Evolutionary conservation across 139 green algal species (phyloP), one percentile per base, ranked within the genome.

Genomic region (Tetraselmis chui): DNA sequence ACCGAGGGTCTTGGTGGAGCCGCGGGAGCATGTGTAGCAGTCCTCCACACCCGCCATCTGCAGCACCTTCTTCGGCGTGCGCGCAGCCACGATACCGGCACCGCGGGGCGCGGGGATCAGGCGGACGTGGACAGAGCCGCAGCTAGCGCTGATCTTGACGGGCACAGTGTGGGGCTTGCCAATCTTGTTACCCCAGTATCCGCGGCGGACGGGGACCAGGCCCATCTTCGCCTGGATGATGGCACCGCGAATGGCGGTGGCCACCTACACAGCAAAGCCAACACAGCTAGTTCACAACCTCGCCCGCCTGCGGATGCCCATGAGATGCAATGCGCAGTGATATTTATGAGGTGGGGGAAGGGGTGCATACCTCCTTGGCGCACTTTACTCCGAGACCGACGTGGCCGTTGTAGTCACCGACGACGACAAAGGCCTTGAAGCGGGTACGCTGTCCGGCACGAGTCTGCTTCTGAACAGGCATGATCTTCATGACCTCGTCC

Each of bases 381-480:
- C 97, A 99, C 94, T 99, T 99, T 26, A 99, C 97, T 67, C 97
- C 97, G 81, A 99, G 91, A 45, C 97, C 97, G 31, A 98, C 90
- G 86, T 99, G 97, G 80, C 97, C 97, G 87, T 99, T 98, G 90
- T 84, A 87, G 92, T 99, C 97, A n/a, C 97, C 97, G 58, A 99
- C 97, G 28, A 98, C 92, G 28, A 99, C 97, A 89, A 99, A 99
- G 1, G 97, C 97, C 93, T 99, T 99, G 94, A 99, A 99, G 80
- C 97, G 92, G 2, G 96, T 99, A 80, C 97, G 92, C 93, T 99
- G 96, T n/a, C 97, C 97, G 32, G 97, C 97, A 76, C 97, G 95
- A 18, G 97, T 99, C 93, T 99, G 97, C 94, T 99, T 99, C 93
- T 99, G 97, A 85, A 99, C 97, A 32, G 97, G 97, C 97, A 99